A percentile compares a stretch with the other conserved stretches of the same genome.
These are phyloP conservation scores for Maudiozyma bulderi DNA, from an alignment of 805 yeast genomes.

Conservation along the genomic window DNA sequence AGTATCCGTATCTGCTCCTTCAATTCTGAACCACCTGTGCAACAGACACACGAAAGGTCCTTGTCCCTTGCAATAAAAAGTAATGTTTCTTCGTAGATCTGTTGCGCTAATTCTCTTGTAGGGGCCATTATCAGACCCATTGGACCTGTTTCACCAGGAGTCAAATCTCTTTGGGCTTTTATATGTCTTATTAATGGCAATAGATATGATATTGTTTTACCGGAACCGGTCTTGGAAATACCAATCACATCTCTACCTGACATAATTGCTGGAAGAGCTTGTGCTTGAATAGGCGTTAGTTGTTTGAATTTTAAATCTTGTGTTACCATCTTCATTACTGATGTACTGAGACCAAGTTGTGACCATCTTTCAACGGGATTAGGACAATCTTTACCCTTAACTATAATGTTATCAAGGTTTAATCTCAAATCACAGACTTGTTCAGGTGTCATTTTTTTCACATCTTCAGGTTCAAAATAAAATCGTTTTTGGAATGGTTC, in stretches of 20 bases:
- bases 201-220: slow-evolving; percentile 83
- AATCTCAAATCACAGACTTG: slow-evolving; percentile 49
- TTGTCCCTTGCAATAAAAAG: slow-evolving; percentile 36
- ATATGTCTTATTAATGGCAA: slow-evolving; percentile 81
- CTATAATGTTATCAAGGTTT: slow-evolving; percentile 53
- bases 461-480: slow-evolving; percentile 51
- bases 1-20: slow-evolving; percentile 72
- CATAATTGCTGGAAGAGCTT: slow-evolving; percentile 85
- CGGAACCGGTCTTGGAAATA: slow-evolving; percentile 94
- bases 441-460: slow-evolving; percentile 37
- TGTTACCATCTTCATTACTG: slow-evolving; percentile 43
- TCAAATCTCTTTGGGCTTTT: slow-evolving; percentile 52
- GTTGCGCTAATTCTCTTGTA: slow-evolving; percentile 84
- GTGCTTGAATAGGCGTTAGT: slow-evolving; percentile 87
- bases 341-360: slow-evolving; percentile 66
- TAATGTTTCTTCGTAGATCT: slow-evolving; percentile 59
- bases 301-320: slow-evolving; percentile 40
- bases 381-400: slow-evolving; percentile 49
- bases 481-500: slow-evolving; percentile 52
- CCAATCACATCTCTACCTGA: slow-evolving; percentile 85
- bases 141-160: slow-evolving; percentile 54
- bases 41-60: slow-evolving; percentile 56
- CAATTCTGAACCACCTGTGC: slow-evolving; percentile 85
- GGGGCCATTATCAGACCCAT: slow-evolving; percentile 77
- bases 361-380: slow-evolving; percentile 70